Base-by-base conservation (phyloP, 1,139 yeast species). In the Candida tropicalis region DNA sequence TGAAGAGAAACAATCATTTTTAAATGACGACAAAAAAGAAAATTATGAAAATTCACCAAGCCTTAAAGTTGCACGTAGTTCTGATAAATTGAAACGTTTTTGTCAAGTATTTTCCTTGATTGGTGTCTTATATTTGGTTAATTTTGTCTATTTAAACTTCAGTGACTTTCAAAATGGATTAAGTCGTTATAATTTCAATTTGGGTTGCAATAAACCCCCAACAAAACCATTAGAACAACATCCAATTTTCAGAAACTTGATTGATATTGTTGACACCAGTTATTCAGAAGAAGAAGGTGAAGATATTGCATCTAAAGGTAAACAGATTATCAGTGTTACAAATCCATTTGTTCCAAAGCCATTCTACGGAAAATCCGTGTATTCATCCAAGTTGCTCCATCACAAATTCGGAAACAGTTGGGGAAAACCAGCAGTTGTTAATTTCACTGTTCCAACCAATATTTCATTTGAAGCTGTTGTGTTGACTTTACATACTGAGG, bases 381-480 rank as follows among this genome's bases (percentile, higher is more conserved):
- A 54, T 41, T 50, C 63, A 0, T 38, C 53, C 1, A 46, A 52
- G 10, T 54, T 72, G 40, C 45, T 72, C 23, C 56, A 66, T 43
- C 69, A 70, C 45, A 56, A 59, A 5, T 73, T 72, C 52, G 75
- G 66, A 2, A 47, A 65, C 41, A 62, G 72, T 7, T 71, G 68
- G 62, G 73, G 73, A 3, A 35, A 50, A 4, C 77, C 77, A 1
- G 62, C 58, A 16, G 49, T 58, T 17, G 55, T 52, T 3, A 49
- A 50, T 3, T 64, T 64, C 44, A 43, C 48, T 4, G 63, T 71
- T 1, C 71, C 74, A 6, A 52, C 55, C 3, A 52, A 55, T 33
- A 46, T 61, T 7, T 61, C 65, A 1, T 88, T 80, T 62, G 80
- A 83, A 52, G 78, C 77, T 50, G 88, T 87, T 12, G 75, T 80